Percentiles rank a stretch among this genome's conserved stretches.
Evolutionary conservation across 2,329 filamentous ascomycete genomes (phyloP).

Genomic region (Neofusicoccum ribis): DNA sequence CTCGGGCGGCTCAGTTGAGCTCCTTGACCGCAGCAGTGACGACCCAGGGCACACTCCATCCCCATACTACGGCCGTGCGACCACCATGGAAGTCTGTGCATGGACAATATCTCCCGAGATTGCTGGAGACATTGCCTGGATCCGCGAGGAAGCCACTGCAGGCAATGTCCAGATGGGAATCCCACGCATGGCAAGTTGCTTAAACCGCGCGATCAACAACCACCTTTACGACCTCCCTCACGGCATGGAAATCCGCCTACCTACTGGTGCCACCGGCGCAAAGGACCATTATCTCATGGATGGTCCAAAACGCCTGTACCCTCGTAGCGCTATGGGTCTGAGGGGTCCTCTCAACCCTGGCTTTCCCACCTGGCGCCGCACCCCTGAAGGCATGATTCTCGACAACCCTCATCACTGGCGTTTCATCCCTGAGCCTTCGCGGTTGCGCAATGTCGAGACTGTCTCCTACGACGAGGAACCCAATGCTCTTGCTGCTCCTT

Average conservation of each 20-base stretch:
- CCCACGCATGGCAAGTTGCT: not conserved
- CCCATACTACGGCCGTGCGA: not conserved
- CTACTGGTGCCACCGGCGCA: not conserved
- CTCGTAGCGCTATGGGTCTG: not conserved
- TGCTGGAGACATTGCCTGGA: not conserved
- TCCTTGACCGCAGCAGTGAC: not conserved
- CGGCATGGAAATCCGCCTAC: not conserved
- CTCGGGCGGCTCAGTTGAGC: too few relatives aligned
- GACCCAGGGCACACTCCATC: not conserved
- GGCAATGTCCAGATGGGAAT: not conserved
- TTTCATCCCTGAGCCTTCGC: not conserved
- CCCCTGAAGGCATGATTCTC: not conserved
- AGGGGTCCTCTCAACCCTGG: not conserved
- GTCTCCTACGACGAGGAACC: too few relatives aligned
- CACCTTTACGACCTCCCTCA: not conserved
- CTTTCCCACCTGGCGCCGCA: not conserved
- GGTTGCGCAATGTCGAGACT: not conserved
- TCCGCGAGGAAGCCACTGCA: not conserved
- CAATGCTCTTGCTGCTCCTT: too few relatives aligned
- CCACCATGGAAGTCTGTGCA: not conserved
- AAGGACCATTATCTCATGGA: not conserved
- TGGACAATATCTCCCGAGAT: not conserved
- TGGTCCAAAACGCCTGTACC: not conserved
- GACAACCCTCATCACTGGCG: not conserved
- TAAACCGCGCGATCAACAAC: not conserved